Base-by-base conservation (phyloP, 805 yeast species). In the Kurtzmaniella fragi region DNA sequence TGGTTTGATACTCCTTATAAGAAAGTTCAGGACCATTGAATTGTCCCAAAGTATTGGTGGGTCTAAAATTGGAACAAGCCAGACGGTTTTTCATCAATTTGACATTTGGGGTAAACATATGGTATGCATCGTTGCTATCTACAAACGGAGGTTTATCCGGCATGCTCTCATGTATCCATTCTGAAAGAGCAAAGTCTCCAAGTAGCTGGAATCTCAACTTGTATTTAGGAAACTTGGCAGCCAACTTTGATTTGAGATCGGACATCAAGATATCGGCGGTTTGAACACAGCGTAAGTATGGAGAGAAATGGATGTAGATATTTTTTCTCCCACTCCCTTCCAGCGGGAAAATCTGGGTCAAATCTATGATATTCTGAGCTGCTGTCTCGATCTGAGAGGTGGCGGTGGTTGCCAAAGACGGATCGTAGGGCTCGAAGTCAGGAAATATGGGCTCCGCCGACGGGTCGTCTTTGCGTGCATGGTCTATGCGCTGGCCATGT, bases 81-180 rank as follows among this genome's bases (percentile, higher is more conserved):
- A 53, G 47, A 33, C 57, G 53, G 45, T 68, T 68, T 31, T 53
- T 52, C 44, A 68, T 44, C 36, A 45, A 39, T 47, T 62, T 66
- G 39, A 68, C 46, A 47, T 68, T 68, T 30, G 73, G 71, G 5
- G 70, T 67, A 41, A 66, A 68, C 71, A 68, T 64, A 41, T 65
- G 62, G 48, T 68, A 68, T 3, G 72, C 74, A 47, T 68, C 72
- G 38, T 64, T 63, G 38, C 70, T 61, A 50, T 68, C 74, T 29
- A 48, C 42, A 42, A 63, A 65, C 4, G 72, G 73, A 9, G 73
- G 71, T 44, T 66, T 61, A 36, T 64, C 56, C 38, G 47, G 52
- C 73, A 67, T 67, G 28, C 59, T 57, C 35, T 68, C 73, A 42
- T 68, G 74, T 45, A 68, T 55, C 74, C 74, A 68, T 44, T 68